Percentiles rank a stretch among this genome's conserved stretches.
These are phyloP conservation scores for Russula earlei DNA, from an alignment of 768 basidiomycete genomes.

Conservation along the genomic window DNA sequence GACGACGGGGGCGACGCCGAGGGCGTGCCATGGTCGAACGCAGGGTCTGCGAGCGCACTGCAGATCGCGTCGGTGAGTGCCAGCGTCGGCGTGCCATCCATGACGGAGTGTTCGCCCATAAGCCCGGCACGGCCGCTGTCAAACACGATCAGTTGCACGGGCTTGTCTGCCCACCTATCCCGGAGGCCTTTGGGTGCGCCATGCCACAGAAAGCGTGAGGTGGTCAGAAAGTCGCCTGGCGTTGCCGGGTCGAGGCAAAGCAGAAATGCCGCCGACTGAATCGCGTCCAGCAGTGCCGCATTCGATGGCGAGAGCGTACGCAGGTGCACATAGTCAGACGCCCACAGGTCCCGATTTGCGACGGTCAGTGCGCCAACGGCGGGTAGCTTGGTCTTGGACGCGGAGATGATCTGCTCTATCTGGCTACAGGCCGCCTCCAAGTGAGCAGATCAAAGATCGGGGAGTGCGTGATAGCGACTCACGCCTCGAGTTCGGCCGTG, in stretches of 20 bases:
- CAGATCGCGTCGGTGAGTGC: slow-evolving; percentile 65
- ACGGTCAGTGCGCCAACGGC: slow-evolving; percentile 71
- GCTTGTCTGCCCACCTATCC: slow-evolving; percentile 87
- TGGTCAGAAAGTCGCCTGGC: slow-evolving; percentile 43
- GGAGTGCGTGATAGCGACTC: slow-evolving; percentile 10
- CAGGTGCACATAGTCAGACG: slow-evolving; percentile 36
- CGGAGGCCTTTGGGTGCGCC: slow-evolving; percentile 54
- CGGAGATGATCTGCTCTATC: slow-evolving; percentile 60
- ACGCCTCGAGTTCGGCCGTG: slow-evolving; percentile 59
- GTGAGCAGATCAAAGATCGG: neutral
- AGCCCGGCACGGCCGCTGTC: slow-evolving; percentile 75
- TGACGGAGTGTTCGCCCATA: slow-evolving; percentile 89
- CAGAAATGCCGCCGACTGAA: slow-evolving; percentile 81
- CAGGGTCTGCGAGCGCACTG: slow-evolving; percentile 43
- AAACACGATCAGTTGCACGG: slow-evolving; percentile 76
- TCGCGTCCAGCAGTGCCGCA: slow-evolving; percentile 50
- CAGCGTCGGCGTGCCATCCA: slow-evolving; percentile 82
- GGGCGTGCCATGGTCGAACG: slow-evolving; percentile 53
- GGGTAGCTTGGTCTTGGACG: slow-evolving; percentile 45
- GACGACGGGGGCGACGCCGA: slow-evolving; percentile 21
- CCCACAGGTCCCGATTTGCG: slow-evolving; percentile 81
- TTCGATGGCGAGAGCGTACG: slow-evolving; percentile 48
- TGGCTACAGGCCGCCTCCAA: slow-evolving; percentile 38
- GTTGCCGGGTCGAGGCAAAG: slow-evolving; percentile 65
- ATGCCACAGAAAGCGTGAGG: slow-evolving; percentile 75